Evolutionary conservation across 139 green algal genomes (phyloP).

Genomic region (Desmodesmus armatus): DNA sequence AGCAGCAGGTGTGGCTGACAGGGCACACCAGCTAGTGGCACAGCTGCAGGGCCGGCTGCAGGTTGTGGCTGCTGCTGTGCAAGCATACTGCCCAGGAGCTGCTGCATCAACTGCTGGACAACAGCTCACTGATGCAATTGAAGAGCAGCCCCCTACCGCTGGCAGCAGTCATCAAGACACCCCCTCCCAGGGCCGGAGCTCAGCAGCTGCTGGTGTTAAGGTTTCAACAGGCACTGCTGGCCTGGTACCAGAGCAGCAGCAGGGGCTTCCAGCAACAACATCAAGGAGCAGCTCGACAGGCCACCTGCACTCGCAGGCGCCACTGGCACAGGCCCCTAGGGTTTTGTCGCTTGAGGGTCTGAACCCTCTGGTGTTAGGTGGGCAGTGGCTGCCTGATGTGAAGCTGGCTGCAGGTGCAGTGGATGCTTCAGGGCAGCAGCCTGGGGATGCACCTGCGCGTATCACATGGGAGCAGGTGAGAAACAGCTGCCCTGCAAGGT

Average conservation of each 20-base stretch:
- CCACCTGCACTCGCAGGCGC: neutral
- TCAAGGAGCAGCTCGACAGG: slow-evolving; percentile 9
- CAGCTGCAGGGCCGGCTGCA: slow-evolving; percentile 8
- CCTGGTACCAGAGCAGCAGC: neutral
- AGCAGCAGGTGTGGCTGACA: neutral
- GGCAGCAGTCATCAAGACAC: no score
- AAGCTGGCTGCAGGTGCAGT: slow-evolving; percentile 24
- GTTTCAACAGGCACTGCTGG: neutral
- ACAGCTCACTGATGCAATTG: no score
- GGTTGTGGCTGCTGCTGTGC: slow-evolving; percentile 3
- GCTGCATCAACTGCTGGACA: neutral
- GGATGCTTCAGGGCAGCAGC: slow-evolving; percentile 9
- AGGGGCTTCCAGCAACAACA: neutral
- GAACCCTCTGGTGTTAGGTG: slow-evolving; percentile 34
- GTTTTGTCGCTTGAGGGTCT: slow-evolving; percentile 39
- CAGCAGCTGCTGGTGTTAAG: neutral
- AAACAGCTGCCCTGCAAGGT: neutral
- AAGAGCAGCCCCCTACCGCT: no score
- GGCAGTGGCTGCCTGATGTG: slow-evolving; percentile 39
- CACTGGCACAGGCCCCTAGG: neutral
- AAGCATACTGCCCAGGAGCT: neutral
- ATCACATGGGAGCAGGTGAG: slow-evolving; percentile 34
- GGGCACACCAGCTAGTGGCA: neutral
- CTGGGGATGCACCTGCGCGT: neutral
- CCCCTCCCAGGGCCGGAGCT: no score